Evolutionary conservation across 2,329 filamentous ascomycete species (phyloP).

Genomic region (Pseudogymnoascus sp.): DNA sequence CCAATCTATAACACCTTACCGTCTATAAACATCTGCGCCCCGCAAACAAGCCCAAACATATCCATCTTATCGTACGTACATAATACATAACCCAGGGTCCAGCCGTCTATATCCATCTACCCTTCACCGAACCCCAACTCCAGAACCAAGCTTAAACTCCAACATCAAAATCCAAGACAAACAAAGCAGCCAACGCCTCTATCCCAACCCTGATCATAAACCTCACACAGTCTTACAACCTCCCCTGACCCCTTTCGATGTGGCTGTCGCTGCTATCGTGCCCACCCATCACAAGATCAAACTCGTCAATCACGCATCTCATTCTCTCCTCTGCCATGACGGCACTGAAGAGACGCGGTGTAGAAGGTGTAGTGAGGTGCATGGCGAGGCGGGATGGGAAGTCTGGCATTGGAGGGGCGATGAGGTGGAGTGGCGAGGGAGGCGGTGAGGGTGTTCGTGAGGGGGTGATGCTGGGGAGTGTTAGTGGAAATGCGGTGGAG

Average conservation of each 20-base stretch:
- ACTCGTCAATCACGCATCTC: not conserved
- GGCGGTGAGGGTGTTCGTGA: not conserved
- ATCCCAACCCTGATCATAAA: not conserved
- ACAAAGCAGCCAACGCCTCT: not conserved
- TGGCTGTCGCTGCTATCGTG: not conserved
- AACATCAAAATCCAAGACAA: not conserved
- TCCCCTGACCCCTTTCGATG: not conserved
- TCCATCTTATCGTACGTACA: not conserved
- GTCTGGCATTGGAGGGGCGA: not conserved
- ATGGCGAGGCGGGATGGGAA: not conserved
- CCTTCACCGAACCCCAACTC: not conserved
- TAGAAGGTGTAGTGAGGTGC: not conserved
- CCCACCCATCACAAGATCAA: not conserved
- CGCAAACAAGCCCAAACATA: not conserved
- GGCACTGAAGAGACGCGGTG: not conserved
- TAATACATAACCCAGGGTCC: not conserved
- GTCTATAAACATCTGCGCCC: not conserved
- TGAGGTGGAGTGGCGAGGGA: not conserved
- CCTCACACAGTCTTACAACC: not conserved
- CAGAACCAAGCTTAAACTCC: not conserved
- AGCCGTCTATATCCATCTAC: not conserved
- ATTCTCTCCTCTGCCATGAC: not conserved
- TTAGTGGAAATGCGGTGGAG: not conserved
- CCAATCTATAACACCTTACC: not conserved
- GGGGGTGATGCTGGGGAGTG: not conserved